A percentile compares a stretch with the other conserved stretches of the same genome.
These are phyloP conservation scores for Osmanthus fragrans DNA, from an alignment of 257 asterid genomes.

Conservation along the genomic window DNA sequence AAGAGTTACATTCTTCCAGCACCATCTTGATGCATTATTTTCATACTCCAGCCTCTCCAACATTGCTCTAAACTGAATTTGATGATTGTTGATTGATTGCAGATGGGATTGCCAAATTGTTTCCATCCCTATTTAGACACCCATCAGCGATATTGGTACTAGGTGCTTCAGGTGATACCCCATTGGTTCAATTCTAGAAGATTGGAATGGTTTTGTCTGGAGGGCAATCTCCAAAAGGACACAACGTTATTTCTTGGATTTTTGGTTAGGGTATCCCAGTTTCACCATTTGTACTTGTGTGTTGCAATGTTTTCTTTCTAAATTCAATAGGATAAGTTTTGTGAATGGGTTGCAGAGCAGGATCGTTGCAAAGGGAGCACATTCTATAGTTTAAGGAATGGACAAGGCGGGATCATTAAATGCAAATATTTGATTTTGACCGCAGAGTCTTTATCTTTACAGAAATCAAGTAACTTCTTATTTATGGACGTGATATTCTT, in stretches of 20 bases:
- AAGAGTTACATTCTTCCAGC: background rate
- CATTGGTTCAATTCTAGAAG: constrained; percentile 43
- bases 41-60: background rate
- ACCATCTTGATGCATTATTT: background rate
- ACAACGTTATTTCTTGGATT: constrained; percentile 72
- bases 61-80: background rate
- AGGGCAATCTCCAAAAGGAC: constrained; percentile 83
- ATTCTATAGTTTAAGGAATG: constrained; percentile 75
- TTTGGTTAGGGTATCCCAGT: constrained; percentile 38
- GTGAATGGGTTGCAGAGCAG: constrained; percentile 46
- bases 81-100: constrained; percentile 25
- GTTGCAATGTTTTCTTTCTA: background rate
- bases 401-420: constrained; percentile 81
- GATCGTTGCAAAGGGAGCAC: constrained; percentile 72
- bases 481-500: background rate
- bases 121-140: constrained; percentile 63
- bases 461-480: constrained; percentile 56
- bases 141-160: constrained; percentile 63
- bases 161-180: constrained; percentile 29
- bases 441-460: no score
- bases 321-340: background rate
- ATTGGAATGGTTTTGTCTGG: constrained; percentile 75
- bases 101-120: constrained; percentile 72
- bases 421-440: no score
- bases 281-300: background rate